Conservation (phyloP, 371 early-diverging fungal genomes). For the Smittium culicis region DNA sequence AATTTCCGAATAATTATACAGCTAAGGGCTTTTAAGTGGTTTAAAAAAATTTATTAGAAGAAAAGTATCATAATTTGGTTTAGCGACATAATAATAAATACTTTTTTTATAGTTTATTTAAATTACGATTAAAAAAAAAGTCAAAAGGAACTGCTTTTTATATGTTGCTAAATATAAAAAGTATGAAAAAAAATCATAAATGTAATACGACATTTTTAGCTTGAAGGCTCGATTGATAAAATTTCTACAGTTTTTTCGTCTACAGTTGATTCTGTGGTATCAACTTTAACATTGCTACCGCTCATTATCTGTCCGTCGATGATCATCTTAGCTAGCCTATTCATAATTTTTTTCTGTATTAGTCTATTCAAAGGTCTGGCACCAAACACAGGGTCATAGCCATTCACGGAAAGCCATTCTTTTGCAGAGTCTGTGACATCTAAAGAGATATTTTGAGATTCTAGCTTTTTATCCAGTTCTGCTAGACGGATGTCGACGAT, state of each 20-base stretch:
- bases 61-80: too few relatives aligned
- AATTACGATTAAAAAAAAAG: too few relatives aligned
- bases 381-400: conserved; percentile 79
- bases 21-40: too few relatives aligned
- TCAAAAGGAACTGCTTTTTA: too few relatives aligned
- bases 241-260: neutral
- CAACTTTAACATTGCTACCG: conserved; percentile 39
- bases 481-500: conserved; percentile 73
- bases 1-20: too few relatives aligned
- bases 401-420: conserved; percentile 58
- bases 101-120: too few relatives aligned
- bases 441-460: conserved; percentile 50
- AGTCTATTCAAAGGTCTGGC: conserved; percentile 70
- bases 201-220: too few relatives aligned
- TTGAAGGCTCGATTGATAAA: too few relatives aligned
- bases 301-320: conserved; percentile 60
- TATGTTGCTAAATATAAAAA: too few relatives aligned
- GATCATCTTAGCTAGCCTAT: conserved; percentile 60
- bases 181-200: too few relatives aligned
- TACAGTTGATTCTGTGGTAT: conserved; percentile 1
- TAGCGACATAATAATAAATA: too few relatives aligned
- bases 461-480: conserved; percentile 61
- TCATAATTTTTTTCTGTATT: conserved; percentile 62
- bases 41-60: too few relatives aligned
- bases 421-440: conserved; percentile 51